Percentiles rank a stretch among this genome's conserved stretches.
Conservation (phyloP, 768 basidiomycete genomes). For the Cyclocybe cylindracea region DNA sequence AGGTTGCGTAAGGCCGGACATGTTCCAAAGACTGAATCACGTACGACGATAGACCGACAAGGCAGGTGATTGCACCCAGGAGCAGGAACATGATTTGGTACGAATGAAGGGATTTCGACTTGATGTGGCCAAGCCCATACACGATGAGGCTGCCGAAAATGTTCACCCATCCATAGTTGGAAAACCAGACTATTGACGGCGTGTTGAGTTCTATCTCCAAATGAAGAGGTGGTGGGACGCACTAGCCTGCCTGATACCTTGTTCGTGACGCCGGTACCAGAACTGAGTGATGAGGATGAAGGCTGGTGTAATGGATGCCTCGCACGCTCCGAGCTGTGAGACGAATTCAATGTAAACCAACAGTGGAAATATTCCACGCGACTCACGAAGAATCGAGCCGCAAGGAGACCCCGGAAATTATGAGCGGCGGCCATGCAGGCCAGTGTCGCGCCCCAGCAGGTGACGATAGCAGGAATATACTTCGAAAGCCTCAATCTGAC, state of each 20-base stretch:
- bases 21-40: not conserved
- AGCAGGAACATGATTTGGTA: slow-evolving; percentile 33
- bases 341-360: not conserved
- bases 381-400: slow-evolving; percentile 33
- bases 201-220: not conserved
- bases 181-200: slow-evolving; percentile 27
- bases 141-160: slow-evolving; percentile 37
- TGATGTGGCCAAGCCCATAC: slow-evolving; percentile 34
- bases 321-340: slow-evolving; percentile 32
- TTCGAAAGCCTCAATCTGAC: slow-evolving; percentile 32
- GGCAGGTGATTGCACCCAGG: slow-evolving; percentile 26
- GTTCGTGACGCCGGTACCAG: slow-evolving; percentile 37
- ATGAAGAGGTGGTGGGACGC: not conserved
- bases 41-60: slow-evolving; percentile 27
- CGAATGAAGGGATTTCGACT: slow-evolving; percentile 19
- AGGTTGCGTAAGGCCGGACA: not conserved
- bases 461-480: slow-evolving; percentile 31
- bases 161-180: slow-evolving; percentile 32
- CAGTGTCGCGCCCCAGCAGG: slow-evolving; percentile 33
- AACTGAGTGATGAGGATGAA: slow-evolving; percentile 33
- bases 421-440: slow-evolving; percentile 30
- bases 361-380: not conserved
- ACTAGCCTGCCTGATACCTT: slow-evolving; percentile 33
- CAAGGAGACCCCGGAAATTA: slow-evolving; percentile 29
- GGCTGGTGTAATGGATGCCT: slow-evolving; percentile 30